Percentiles rank a stretch among this genome's conserved stretches.
phyloP scores from a whole-genome alignment of 768 basidiomycete genomes.

The Phaeotremella fagi region DNA sequence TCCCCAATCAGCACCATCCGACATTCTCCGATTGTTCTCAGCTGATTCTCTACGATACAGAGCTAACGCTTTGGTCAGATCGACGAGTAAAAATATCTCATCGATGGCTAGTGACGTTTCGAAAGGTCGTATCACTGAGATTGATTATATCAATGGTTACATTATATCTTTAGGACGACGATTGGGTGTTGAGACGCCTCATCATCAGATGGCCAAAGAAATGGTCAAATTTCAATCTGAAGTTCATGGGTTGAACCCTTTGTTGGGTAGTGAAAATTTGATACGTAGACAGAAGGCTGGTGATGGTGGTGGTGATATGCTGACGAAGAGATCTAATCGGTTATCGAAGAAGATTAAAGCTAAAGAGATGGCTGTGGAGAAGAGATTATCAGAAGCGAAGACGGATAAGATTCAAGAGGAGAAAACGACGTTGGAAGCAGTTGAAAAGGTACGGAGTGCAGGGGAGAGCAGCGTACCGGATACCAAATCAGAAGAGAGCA shows the following conservation, averaged over 20 bases:
- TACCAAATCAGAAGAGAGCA: no score
- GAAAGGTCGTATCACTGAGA: constrained; percentile 62
- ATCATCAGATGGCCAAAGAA: constrained; percentile 38
- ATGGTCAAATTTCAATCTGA: constrained; percentile 43
- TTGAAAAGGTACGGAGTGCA: no score
- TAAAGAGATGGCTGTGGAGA: background rate
- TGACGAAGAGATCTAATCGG: no score
- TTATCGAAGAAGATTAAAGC: background rate
- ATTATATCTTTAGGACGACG: constrained; percentile 60
- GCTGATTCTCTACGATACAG: constrained; percentile 55
- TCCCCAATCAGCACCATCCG: constrained; percentile 26
- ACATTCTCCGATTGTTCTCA: constrained; percentile 35
- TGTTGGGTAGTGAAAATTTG: background rate
- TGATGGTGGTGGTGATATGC: no score
- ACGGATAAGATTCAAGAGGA: no score
- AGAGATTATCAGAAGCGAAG: no score
- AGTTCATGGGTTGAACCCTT: constrained; percentile 4
- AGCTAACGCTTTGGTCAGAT: constrained; percentile 57
- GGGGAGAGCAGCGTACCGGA: no score
- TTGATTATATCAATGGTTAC: constrained; percentile 79
- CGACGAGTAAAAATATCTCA: constrained; percentile 66
- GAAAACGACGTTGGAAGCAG: no score
- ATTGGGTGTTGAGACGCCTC: constrained; percentile 59
- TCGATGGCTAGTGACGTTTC: constrained; percentile 74
- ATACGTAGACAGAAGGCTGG: no score